A percentile compares a stretch with the other conserved stretches of the same genome.
Evolutionary conservation across 2,329 filamentous ascomycete genomes (phyloP).

Genomic region (Akanthomyces uredinophilus): DNA sequence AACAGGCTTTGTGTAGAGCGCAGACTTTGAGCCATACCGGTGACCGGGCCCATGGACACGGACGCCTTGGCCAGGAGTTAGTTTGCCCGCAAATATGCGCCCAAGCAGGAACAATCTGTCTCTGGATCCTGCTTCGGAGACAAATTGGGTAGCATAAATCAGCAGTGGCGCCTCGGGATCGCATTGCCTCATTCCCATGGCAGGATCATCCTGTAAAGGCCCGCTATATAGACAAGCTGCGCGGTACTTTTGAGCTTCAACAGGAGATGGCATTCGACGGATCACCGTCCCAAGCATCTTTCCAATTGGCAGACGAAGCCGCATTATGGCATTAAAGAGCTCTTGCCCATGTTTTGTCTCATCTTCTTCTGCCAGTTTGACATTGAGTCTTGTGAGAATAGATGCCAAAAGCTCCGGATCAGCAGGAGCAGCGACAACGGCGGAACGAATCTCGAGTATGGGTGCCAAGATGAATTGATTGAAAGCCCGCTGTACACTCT

Average conservation of each 20-base stretch:
- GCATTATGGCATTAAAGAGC: conserved; percentile 96
- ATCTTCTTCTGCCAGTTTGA: conserved; percentile 84
- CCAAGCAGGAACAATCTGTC: conserved; percentile 55
- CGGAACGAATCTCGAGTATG: conserved; percentile 97
- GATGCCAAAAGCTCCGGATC: conserved; percentile 56
- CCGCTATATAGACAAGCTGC: conserved; percentile 98
- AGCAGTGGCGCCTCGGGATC: conserved; percentile 97
- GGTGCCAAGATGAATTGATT: conserved; percentile 99
- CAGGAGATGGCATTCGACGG: conserved; percentile 63
- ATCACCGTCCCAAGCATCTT: conserved; percentile 61
- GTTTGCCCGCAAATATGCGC: conserved; percentile 99
- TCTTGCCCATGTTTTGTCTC: conserved; percentile 93
- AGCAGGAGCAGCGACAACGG: conserved; percentile 97
- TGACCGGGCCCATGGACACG: conserved; percentile 93
- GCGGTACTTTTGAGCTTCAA: conserved; percentile 95
- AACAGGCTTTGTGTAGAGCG: conserved; percentile 60
- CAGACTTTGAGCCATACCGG: background rate
- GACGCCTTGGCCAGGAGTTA: conserved; percentile 96
- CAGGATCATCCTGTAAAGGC: conserved; percentile 83
- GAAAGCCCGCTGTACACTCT: conserved; percentile 68
- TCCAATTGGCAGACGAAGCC: conserved; percentile 98
- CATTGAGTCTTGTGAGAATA: conserved; percentile 85
- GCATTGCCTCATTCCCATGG: conserved; percentile 96
- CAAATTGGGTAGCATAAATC: conserved; percentile 99
- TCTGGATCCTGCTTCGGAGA: conserved; percentile 90